Evolutionary conservation across 2,329 filamentous ascomycete species (phyloP).

Genomic region (Uncinocarpus reesii): DNA sequence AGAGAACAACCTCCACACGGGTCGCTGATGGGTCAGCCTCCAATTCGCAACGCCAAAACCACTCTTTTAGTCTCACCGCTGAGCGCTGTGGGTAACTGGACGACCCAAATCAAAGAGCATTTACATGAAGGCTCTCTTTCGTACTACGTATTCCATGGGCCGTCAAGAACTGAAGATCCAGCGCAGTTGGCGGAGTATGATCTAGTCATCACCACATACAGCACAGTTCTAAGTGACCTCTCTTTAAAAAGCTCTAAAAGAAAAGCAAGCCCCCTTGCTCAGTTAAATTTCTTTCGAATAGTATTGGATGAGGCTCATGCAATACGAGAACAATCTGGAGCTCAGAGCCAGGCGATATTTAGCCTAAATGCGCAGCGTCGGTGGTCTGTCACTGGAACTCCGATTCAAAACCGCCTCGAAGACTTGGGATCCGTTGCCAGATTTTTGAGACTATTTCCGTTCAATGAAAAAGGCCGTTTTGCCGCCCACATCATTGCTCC

Average conservation of each 20-base stretch:
- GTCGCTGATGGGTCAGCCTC: conserved; percentile 24
- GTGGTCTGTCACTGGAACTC: conserved; percentile 96
- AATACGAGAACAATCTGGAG: conserved; percentile 74
- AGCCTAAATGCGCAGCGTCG: conserved; percentile 67
- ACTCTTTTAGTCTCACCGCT: conserved; percentile 83
- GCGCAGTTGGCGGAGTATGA: conserved; percentile 63
- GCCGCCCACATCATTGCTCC: conserved; percentile 68
- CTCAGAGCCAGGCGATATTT: conserved; percentile 77
- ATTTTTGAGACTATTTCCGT: conserved; percentile 75
- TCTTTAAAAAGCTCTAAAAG: conserved; percentile 53
- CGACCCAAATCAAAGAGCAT: conserved; percentile 80
- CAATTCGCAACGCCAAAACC: conserved; percentile 53
- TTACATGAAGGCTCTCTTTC: conserved; percentile 54
- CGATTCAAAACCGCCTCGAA: conserved; percentile 85
- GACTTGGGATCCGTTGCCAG: conserved; percentile 79
- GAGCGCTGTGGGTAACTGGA: conserved; percentile 89
- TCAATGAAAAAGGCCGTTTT: conserved; percentile 68
- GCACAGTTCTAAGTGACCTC: conserved; percentile 72
- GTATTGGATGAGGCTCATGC: conserved; percentile 91
- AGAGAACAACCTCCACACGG: conserved; percentile 40
- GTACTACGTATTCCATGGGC: conserved; percentile 80
- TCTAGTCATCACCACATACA: conserved; percentile 85
- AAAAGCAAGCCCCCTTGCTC: conserved; percentile 53
- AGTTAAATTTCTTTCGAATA: conserved; percentile 84
- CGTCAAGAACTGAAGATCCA: conserved; percentile 59